phyloP scores from a whole-genome alignment of 2,329 filamentous ascomycete genomes.

The Ascosphaera apis region DNA sequence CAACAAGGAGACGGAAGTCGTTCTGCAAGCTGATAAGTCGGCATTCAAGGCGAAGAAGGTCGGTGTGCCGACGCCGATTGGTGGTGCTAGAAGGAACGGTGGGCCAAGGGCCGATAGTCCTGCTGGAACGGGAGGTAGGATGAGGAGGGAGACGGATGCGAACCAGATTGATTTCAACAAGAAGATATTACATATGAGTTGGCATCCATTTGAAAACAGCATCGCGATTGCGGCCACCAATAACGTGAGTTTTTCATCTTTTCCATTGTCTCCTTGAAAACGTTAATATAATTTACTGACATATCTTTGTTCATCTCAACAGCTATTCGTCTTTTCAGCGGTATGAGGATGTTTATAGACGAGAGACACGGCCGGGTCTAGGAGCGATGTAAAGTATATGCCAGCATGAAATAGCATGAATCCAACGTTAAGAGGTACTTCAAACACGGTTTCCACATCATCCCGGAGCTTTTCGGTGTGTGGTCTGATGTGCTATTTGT shows the following conservation, averaged over 20 bases:
- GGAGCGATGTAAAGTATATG: no score
- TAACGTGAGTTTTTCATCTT: conserved; percentile 47
- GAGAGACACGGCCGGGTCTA: no score
- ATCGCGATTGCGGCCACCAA: conserved; percentile 98
- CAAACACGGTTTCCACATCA: no score
- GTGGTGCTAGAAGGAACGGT: conserved; percentile 62
- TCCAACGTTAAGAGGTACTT: no score
- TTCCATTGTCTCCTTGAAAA: neutral
- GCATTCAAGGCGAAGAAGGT: conserved; percentile 99
- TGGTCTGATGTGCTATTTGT: no score
- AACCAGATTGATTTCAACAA: conserved; percentile 99
- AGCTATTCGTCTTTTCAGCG: conserved; percentile 62
- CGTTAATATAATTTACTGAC: conserved; percentile 6
- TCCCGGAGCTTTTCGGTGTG: no score
- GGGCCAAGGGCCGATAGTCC: conserved; percentile 75
- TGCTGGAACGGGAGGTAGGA: conserved; percentile 67
- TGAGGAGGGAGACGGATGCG: conserved; percentile 97
- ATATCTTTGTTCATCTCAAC: conserved; percentile 6
- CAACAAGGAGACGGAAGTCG: conserved; percentile 89
- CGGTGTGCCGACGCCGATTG: conserved; percentile 91
- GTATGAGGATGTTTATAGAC: no score
- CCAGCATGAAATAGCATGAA: no score
- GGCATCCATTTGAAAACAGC: conserved; percentile 98
- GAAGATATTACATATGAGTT: conserved; percentile 99
- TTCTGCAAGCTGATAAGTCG: conserved; percentile 92